Evolutionary conservation across 73 alveolate genomes (phyloP), one percentile per base, ranked within the genome.

Genomic region (Paramecium primaurelia): DNA sequence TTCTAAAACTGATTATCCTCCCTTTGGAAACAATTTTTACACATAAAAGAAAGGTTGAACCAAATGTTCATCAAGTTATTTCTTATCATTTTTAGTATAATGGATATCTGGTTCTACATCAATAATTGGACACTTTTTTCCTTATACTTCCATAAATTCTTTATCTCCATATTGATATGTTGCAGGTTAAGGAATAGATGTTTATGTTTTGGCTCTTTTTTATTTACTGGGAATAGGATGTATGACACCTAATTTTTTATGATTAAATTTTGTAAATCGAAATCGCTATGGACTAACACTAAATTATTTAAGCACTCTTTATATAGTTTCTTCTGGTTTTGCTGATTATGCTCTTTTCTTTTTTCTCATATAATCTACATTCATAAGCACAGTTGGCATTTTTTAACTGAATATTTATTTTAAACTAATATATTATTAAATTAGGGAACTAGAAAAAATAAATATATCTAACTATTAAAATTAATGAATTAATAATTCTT

Each of bases 251-350:
- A 80, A 47, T 42, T 40, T 42, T 11, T 32, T 49, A 25, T 80
- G 91, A 80, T 80, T 36, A 80, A 80, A 80, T 47, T 47, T 80
- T 4, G 47, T 47, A 64, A 80, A 80, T 80, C 73, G 22, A 28
- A 44, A 42, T 80, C 75, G 30, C 47, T 25, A 25, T 3, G 91
- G 91, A 80, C 91, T 80, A 3, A 80, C 91, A 80, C 75, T 42
- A n/a, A 75, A 75, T 75, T 75, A 20, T 75, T 38, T 75, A 32
- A 64, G 30, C 14, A 64, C 84, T 64, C 84, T 64, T 32, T 64
- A 34, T 32, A 64, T 64, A 6, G 84, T 64, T 64, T 64, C 84
- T 64, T 64, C 84, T 64, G 84, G 84, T 64, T 64, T 64, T 1
- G 84, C 84, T 64, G 84, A 64, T 32, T 64, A 34, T 4, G 84